Percentiles rank a stretch among this genome's conserved stretches.
phyloP scores from a whole-genome alignment of 2,329 filamentous ascomycete species.

The Fusarium musae region DNA sequence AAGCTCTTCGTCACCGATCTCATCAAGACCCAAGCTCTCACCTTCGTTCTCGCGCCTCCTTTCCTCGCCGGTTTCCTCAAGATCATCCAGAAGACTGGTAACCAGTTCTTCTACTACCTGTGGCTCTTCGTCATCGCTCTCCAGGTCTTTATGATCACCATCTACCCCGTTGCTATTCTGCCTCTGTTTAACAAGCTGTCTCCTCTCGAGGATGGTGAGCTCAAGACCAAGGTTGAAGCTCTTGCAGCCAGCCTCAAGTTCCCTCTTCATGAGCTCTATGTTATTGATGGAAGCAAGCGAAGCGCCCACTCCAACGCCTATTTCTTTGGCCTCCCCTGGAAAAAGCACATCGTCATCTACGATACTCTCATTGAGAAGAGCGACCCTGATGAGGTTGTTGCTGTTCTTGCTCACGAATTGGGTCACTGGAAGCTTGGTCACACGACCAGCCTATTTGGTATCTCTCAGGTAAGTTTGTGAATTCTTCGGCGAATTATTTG shows the following conservation, averaged over 20 bases:
- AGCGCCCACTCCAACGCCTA: conserved; percentile 91
- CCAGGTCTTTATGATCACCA: conserved; percentile 93
- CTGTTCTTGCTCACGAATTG: conserved; percentile 93
- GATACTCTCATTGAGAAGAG: conserved; percentile 98
- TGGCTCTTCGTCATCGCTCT: conserved; percentile 92
- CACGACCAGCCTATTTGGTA: conserved; percentile 89
- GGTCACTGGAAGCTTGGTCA: conserved; percentile 98
- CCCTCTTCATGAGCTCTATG: conserved; percentile 90
- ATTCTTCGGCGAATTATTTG: not conserved
- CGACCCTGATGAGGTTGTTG: conserved; percentile 89
- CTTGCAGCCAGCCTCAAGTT: conserved; percentile 88
- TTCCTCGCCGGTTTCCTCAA: conserved; percentile 91
- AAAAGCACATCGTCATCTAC: conserved; percentile 99
- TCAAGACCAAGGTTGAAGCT: conserved; percentile 89
- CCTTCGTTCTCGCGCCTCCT: conserved; percentile 82
- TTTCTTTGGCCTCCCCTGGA: conserved; percentile 98
- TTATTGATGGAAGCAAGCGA: conserved; percentile 92
- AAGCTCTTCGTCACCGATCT: conserved; percentile 90
- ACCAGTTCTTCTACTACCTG: conserved; percentile 96
- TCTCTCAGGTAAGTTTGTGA: conserved; percentile 72
- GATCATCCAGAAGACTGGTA: conserved; percentile 94
- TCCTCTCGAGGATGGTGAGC: conserved; percentile 83
- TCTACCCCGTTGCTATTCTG: conserved; percentile 94
- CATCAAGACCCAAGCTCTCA: conserved; percentile 88
- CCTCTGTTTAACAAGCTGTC: conserved; percentile 99